Evolutionary conservation across 2,329 filamentous ascomycete genomes (phyloP), one percentile per base, ranked within the genome.

Genomic region (Coniochaeta sp.): DNA sequence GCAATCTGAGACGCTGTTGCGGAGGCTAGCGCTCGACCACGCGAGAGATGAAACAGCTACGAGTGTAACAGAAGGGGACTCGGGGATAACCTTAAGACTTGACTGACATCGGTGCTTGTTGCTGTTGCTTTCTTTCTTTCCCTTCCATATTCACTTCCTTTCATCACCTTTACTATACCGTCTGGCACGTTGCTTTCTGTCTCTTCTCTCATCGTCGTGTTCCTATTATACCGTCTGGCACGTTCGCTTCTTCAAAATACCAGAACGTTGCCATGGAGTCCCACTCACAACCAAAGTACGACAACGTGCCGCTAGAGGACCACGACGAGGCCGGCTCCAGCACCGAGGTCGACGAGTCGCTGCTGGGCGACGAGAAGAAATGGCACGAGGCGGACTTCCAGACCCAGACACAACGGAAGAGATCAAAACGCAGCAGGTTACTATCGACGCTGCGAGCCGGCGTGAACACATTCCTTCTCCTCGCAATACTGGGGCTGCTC

Each of bases 321-420:
- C 63, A 67, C 20, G 64, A 66, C 52, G 62, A 65, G 32, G 49
- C 49, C 22, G 33, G 53, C n/a, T 70, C 65, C 24, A 69, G 64
- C 60, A 73, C 70, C 51, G 70, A 72, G 55, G 69, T 72, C 3
- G 45, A 48, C 52, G 70, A 69, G 52, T 71, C 69, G 5, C 57
- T 73, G 48, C 68, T 72, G 60, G 67, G 65, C 49, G 67, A 68
- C 24, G 66, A 65, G 52, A 68, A 70, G 59, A 60, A 63, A 35
- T 65, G 64, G 61, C 59, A 64, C 28, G 57, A 48, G 12, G 24
- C 28, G 16, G 45, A 48, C n/a, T 48, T 48, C 45, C 45, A 48
- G 45, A 30, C 63, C n/a, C n/a, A n/a, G n/a, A n/a, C n/a, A 49
- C 55, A 61, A 28, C 61, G 61, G 53, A 53, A 58, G 32, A 56